A percentile compares a stretch with the other conserved stretches of the same genome.
Conservation (phyloP, 1,284 basidiomycete genomes). For the Melampsora americana region DNA sequence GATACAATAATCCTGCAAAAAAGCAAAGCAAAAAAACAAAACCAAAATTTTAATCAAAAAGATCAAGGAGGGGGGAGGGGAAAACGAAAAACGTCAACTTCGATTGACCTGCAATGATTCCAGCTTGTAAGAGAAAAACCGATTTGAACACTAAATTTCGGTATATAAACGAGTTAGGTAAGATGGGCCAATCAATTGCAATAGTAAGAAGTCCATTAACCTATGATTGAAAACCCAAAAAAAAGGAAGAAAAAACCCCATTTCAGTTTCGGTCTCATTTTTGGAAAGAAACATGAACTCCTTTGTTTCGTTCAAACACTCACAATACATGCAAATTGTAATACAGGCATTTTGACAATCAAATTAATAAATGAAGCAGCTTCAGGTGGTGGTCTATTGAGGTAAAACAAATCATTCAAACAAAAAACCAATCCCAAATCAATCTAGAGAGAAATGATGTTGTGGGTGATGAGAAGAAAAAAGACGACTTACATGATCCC, state of each 20-base stretch:
- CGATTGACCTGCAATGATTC: slow-evolving; percentile 4
- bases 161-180: slow-evolving; percentile 19
- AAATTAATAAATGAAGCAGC: slow-evolving; percentile 18
- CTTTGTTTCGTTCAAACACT: not conserved
- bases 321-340: slow-evolving; percentile 27
- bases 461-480: not conserved
- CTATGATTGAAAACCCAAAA: not conserved
- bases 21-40: not conserved
- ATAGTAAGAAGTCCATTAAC: slow-evolving; percentile 13
- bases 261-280: not conserved
- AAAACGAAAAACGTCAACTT: not conserved
- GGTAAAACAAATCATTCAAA: not conserved
- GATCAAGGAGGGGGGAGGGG: too few species aligned
- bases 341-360: slow-evolving; percentile 18
- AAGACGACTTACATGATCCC: slow-evolving; percentile 22
- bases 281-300: not conserved
- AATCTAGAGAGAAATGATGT: not conserved
- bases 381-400: not conserved
- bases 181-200: slow-evolving; percentile 21
- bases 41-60: too few species aligned
- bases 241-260: not conserved
- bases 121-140: slow-evolving; percentile 3
- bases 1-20: slow-evolving; percentile 15
- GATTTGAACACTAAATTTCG: slow-evolving; percentile 27
- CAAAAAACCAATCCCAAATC: not conserved